Base-by-base conservation (phyloP, 139 green algal genomes). In the Chlorella sorokiniana region DNA sequence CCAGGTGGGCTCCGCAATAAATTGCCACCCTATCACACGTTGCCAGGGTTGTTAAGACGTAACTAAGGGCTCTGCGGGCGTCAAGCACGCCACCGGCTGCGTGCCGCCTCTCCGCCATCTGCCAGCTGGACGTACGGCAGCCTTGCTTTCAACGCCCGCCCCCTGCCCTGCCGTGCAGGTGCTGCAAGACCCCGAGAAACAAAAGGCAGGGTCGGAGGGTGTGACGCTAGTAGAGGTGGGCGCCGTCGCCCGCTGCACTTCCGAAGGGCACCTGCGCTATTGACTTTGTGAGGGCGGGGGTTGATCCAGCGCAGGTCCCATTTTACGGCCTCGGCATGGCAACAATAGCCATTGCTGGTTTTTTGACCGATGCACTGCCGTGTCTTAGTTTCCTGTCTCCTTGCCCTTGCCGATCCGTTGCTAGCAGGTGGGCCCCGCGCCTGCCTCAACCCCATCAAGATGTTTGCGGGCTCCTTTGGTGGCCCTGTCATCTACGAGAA, bases 401-500 rank as follows among this genome's bases (percentile, higher is more conserved):
- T 31, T 31, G 1, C 6, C 71, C 33, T 22, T 9, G 9, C 9
- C 40, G 40, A 37, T 14, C 45, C 45, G 69, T 92, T n/a, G n/a
- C 20, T 64, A 88, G 25, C 84, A 96, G 88, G 93, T 98, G 3
- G 97, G 97, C 9, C 97, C 4, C 89, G 97, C 14, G 91, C 93
- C 56, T 96, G 89, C 79, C 82, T 99, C 51, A 94, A 98, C 69
- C 95, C 95, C 59, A 97, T 99, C 85, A 96, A 96, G 75, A 94
- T 97, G 59, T 98, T 99, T 84, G 87, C 88, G 0, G 95, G 95
- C 62, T 90, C 81, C 74, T 99, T 99, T 85, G 91, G 91, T 1
- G 96, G 96, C 0, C 74, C 87, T 8, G 94, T 94, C 16, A 81
- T 99, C 38, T 99, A 97, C 81, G 94, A 98, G 64, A 98, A 98